A percentile compares a stretch with the other conserved stretches of the same genome.
These are phyloP conservation scores for Populus simonii DNA, from an alignment of 345 rosid species.

Conservation along the genomic window DNA sequence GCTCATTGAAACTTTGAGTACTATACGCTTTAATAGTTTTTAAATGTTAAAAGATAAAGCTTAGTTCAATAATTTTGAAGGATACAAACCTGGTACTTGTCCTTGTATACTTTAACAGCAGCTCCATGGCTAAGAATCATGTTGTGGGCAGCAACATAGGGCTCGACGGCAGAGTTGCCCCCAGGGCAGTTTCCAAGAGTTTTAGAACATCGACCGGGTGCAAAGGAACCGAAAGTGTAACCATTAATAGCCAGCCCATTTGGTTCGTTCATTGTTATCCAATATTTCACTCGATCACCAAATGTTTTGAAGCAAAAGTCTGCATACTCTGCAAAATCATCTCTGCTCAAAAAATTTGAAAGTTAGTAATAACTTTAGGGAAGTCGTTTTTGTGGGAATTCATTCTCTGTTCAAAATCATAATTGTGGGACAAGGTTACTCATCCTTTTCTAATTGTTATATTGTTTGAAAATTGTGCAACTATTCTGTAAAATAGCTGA, in stretches of 20 bases:
- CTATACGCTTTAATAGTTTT: no score
- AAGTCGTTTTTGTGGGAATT: no score
- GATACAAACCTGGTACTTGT: slow-evolving; percentile 16
- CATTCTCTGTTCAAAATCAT: no score
- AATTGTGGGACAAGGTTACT: no score
- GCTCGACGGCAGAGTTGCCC: slow-evolving; percentile 25
- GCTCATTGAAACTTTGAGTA: no score
- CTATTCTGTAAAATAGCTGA: no score
- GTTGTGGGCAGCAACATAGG: slow-evolving; percentile 17
- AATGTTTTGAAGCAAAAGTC: slow-evolving; percentile 25
- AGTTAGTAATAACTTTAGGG: no score
- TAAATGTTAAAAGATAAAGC: no score
- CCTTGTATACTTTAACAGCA: slow-evolving; percentile 16
- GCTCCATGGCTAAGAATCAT: slow-evolving; percentile 18
- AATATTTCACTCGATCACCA: slow-evolving; percentile 25
- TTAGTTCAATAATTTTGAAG: neutral
- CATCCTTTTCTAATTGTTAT: no score
- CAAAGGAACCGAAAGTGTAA: slow-evolving; percentile 3
- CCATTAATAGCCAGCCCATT: slow-evolving; percentile 9
- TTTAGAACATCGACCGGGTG: slow-evolving; percentile 28
- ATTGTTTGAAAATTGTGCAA: no score
- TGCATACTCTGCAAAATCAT: slow-evolving; percentile 10
- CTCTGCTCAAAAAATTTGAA: neutral
- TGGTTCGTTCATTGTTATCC: slow-evolving; percentile 26
- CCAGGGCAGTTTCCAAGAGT: slow-evolving; percentile 9